Conservation (phyloP, 768 basidiomycete species). For the Tremella yokohamensis region DNA sequence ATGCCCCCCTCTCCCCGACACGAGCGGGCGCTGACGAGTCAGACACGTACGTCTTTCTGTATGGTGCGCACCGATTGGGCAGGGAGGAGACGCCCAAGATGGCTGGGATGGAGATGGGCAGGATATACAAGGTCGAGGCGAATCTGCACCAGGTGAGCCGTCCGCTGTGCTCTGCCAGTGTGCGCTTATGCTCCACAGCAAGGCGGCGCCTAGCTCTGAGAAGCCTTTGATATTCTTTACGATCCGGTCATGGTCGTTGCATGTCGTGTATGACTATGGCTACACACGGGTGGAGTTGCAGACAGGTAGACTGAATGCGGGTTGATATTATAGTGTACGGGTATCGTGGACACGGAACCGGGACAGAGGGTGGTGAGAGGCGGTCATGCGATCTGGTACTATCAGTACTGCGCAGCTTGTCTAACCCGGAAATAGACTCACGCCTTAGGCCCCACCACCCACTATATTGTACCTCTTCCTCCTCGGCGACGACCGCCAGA, state of each 20-base stretch:
- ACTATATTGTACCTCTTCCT: constrained; percentile 9
- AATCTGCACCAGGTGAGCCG: constrained; percentile 9
- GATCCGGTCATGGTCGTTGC: constrained; percentile 2
- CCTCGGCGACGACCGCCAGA: constrained; percentile 9
- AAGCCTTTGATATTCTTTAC: too few species aligned
- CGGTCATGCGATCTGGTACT: not conserved
- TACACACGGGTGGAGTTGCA: too few species aligned
- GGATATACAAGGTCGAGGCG: constrained; percentile 15
- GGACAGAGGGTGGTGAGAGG: constrained; percentile 25
- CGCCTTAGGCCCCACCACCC: constrained; percentile 3
- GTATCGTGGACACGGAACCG: not conserved
- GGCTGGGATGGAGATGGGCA: constrained; percentile 17
- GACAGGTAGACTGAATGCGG: constrained; percentile 4
- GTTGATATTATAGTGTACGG: constrained; percentile 9
- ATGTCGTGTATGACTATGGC: constrained; percentile 13
- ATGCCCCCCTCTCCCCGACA: too few species aligned
- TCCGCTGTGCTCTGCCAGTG: too few species aligned
- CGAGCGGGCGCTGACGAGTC: too few species aligned
- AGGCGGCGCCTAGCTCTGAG: too few species aligned
- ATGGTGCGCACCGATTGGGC: not conserved
- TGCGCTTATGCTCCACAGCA: too few species aligned
- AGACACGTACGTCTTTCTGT: not conserved
- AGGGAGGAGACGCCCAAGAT: constrained; percentile 18
- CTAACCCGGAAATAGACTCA: not conserved
- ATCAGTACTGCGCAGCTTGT: too few species aligned